A percentile compares a stretch with the other conserved stretches of the same genome.
phyloP scores from a whole-genome alignment of 2,329 filamentous ascomycete species.

The Sarocladium oryzae region DNA sequence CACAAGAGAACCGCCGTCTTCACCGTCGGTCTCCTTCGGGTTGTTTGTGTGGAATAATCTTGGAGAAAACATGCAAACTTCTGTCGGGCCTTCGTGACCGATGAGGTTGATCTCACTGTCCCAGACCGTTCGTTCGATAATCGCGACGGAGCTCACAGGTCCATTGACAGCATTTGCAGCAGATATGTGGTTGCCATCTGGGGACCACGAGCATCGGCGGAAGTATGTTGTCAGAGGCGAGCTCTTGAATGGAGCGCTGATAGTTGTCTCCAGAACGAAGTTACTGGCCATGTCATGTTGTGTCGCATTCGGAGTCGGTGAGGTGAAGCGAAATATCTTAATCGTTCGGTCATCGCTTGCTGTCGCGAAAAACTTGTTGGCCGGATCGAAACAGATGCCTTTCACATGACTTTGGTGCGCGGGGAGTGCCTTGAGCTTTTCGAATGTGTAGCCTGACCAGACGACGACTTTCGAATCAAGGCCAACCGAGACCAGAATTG shows the following conservation, averaged over 20 bases:
- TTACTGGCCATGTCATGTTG: slow-evolving; percentile 96
- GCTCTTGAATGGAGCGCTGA: slow-evolving; percentile 77
- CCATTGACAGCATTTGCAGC: slow-evolving; percentile 96
- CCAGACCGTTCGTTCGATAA: slow-evolving; percentile 88
- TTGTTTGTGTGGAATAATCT: slow-evolving; percentile 74
- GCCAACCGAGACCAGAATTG: slow-evolving; percentile 90
- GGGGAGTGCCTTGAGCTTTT: slow-evolving; percentile 90
- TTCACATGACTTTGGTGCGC: slow-evolving; percentile 98
- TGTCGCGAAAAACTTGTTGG: slow-evolving; percentile 98
- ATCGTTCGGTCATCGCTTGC: slow-evolving; percentile 95
- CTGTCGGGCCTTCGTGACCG: slow-evolving; percentile 91
- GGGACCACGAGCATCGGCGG: slow-evolving; percentile 92
- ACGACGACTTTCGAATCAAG: slow-evolving; percentile 97
- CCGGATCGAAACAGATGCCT: slow-evolving; percentile 95
- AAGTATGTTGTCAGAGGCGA: slow-evolving; percentile 97
- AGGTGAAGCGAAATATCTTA: slow-evolving; percentile 92
- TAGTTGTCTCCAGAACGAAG: slow-evolving; percentile 90
- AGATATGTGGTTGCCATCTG: slow-evolving; percentile 93
- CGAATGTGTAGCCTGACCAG: slow-evolving; percentile 96
- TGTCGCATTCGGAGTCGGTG: slow-evolving; percentile 83
- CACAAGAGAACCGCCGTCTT: slow-evolving; percentile 49
- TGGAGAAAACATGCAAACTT: slow-evolving; percentile 96
- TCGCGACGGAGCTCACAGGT: slow-evolving; percentile 92
- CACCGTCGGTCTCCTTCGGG: slow-evolving; percentile 47
- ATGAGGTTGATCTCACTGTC: slow-evolving; percentile 96